Evolutionary conservation across 495 filamentous ascomycete species (phyloP).

Genomic region (Penicillium odoratum): DNA sequence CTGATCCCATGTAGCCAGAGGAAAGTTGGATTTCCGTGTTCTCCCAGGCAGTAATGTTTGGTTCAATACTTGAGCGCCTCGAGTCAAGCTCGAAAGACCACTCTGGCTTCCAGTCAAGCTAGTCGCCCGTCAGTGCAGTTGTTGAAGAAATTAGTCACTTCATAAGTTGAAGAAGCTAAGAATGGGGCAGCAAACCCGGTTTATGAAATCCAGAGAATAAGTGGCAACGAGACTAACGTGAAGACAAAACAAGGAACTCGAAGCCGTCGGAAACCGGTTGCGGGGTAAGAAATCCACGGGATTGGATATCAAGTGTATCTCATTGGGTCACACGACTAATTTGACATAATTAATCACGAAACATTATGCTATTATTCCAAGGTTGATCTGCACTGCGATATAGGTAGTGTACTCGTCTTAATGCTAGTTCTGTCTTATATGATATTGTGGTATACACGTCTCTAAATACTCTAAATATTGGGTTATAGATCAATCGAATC

Average conservation of each 20-base stretch:
- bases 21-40: too few relatives aligned
- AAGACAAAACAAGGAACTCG: background rate
- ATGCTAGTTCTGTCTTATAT: too few relatives aligned
- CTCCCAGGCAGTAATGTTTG: too few relatives aligned
- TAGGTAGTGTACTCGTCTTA: too few relatives aligned
- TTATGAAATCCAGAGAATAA: background rate
- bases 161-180: background rate
- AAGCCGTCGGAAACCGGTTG: background rate
- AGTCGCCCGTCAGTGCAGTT: too few relatives aligned
- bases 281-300: background rate
- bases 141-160: background rate
- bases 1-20: too few relatives aligned
- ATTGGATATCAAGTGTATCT: background rate
- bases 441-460: too few relatives aligned
- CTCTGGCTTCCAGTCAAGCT: too few relatives aligned
- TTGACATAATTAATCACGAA: background rate
- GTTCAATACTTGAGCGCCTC: too few relatives aligned
- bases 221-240: background rate
- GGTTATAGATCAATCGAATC: background rate
- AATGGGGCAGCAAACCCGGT: too few relatives aligned
- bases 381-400: background rate
- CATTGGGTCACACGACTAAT: background rate
- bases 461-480: background rate
- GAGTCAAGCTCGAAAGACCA: too few relatives aligned
- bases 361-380: background rate